Evolutionary conservation across 2,329 filamentous ascomycete genomes (phyloP), one percentile per base, ranked within the genome.

Genomic region (Alternaria gaisen): DNA sequence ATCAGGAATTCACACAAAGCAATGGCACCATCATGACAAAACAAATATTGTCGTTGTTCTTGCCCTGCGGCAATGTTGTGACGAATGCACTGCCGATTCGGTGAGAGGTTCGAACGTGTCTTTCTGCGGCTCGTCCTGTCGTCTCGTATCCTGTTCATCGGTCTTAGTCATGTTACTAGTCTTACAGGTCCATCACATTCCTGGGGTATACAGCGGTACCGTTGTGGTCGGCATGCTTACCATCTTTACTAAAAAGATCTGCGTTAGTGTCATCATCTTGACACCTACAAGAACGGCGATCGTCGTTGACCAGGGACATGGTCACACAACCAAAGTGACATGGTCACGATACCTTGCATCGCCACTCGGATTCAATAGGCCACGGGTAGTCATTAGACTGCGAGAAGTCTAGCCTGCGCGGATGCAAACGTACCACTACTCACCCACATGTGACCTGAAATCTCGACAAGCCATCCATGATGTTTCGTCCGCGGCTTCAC

Each of bases 1-100:
- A 68, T 72, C 71, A 72, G 69, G 73, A 71, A 72, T 72, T 69
- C 64, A 66, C 65, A 71, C 69, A 76, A 76, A 71, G 71, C 69
- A 76, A 76, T 75, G 74, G 71, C 72, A 76, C 66, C 63, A 72
- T 73, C 63, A 75, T 71, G 70, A 73, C 67, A 63, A 72, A 65
- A 50, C 56, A 56, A 46, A 47, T 34, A 55, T 41, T 56, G 41
- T 44, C 46, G 7, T 42, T 40, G 50, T 32, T 41, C 36, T 41
- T 24, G 24, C 50, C 20, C 48, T 5, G 34, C 32, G 22, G 32
- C 11, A n/a, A 32, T 36, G 8, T 32, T n/a, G 43, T 42, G 44
- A 50, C 14, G 18, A 48, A 26, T 24, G 51, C 50, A 42, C 9
- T 20, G 50, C 18, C 42, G 36, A 41, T 41, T 4, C 42, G n/a